A percentile compares a stretch with the other conserved stretches of the same genome.
Evolutionary conservation across 1,284 basidiomycete species (phyloP).

Genomic region (Rhodotorula glutinis): DNA sequence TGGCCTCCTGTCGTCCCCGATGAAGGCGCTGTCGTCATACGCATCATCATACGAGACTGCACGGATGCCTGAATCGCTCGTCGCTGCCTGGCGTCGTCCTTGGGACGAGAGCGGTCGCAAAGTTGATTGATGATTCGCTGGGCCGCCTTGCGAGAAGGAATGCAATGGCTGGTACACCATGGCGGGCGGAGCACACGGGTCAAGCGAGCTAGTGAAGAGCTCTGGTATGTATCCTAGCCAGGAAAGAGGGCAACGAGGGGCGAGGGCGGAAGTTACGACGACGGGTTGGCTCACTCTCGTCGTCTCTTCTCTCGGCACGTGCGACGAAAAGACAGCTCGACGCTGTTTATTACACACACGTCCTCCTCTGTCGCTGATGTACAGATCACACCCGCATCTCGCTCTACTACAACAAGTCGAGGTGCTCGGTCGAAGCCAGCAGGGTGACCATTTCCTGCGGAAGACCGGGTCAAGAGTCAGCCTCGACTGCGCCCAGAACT

Average conservation of each 20-base stretch:
- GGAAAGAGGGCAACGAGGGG: too few species aligned
- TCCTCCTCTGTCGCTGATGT: too few species aligned
- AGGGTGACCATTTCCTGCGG: neutral
- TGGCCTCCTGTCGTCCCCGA: conserved; percentile 1
- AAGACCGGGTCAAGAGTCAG: too few species aligned
- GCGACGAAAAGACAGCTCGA: neutral
- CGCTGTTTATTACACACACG: neutral
- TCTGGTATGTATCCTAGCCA: too few species aligned
- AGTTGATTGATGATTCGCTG: neutral
- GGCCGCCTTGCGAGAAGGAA: neutral
- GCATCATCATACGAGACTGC: conserved; percentile 1
- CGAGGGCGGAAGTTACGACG: too few species aligned
- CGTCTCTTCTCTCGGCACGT: too few species aligned
- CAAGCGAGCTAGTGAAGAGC: too few species aligned
- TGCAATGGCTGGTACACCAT: conserved; percentile 6
- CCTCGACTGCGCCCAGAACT: neutral
- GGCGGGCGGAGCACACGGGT: neutral
- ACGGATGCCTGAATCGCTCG: neutral
- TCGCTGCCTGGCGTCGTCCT: neutral
- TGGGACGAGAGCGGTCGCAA: neutral
- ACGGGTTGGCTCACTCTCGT: too few species aligned
- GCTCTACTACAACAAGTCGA: neutral
- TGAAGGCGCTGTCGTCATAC: conserved; percentile 3
- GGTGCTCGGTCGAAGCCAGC: conserved; percentile 1
- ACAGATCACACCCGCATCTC: too few species aligned